Conservation (phyloP, 2,329 filamentous ascomycete species). For the Aspergillus ochraceus region DNA sequence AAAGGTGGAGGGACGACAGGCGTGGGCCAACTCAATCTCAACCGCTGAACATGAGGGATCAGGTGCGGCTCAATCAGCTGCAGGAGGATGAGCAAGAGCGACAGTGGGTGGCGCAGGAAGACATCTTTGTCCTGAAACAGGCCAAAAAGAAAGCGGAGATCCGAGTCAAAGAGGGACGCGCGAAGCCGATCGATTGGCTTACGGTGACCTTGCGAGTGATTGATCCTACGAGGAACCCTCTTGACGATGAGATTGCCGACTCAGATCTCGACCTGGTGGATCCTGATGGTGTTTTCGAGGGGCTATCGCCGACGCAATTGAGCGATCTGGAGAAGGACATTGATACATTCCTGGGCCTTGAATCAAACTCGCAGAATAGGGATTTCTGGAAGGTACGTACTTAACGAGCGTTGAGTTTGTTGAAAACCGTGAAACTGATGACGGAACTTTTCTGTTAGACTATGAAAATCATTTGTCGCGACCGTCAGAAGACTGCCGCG, state of each 20-base stretch:
- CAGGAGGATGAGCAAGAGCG: slow-evolving; percentile 76
- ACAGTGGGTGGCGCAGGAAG: slow-evolving; percentile 89
- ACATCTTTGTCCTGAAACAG: slow-evolving; percentile 93
- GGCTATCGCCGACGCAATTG: slow-evolving; percentile 66
- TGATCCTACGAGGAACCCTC: slow-evolving; percentile 73
- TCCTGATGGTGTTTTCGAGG: slow-evolving; percentile 77
- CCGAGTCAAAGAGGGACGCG: slow-evolving; percentile 84
- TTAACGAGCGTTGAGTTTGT: not conserved
- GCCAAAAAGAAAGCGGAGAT: slow-evolving; percentile 98
- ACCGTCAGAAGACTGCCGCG: slow-evolving; percentile 67
- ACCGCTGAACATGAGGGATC: slow-evolving; percentile 42
- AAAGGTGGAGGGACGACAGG: slow-evolving; percentile 20
- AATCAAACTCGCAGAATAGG: slow-evolving; percentile 72
- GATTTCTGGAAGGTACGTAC: slow-evolving; percentile 79
- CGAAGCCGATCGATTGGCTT: slow-evolving; percentile 90
- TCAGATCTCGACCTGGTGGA: slow-evolving; percentile 76
- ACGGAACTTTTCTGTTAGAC: slow-evolving; percentile 51
- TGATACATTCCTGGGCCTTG: slow-evolving; percentile 73
- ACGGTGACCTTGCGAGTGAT: slow-evolving; percentile 88
- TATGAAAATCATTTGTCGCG: slow-evolving; percentile 78
- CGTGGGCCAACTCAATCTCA: slow-evolving; percentile 23
- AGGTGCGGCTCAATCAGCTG: slow-evolving; percentile 53
- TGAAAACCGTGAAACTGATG: slow-evolving; percentile 10
- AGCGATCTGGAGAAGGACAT: slow-evolving; percentile 81
- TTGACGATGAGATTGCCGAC: slow-evolving; percentile 81